A percentile compares a stretch with the other conserved stretches of the same genome.
These are phyloP conservation scores for Nemania sp. DNA, from an alignment of 2,329 filamentous ascomycete genomes.

Conservation along the genomic window DNA sequence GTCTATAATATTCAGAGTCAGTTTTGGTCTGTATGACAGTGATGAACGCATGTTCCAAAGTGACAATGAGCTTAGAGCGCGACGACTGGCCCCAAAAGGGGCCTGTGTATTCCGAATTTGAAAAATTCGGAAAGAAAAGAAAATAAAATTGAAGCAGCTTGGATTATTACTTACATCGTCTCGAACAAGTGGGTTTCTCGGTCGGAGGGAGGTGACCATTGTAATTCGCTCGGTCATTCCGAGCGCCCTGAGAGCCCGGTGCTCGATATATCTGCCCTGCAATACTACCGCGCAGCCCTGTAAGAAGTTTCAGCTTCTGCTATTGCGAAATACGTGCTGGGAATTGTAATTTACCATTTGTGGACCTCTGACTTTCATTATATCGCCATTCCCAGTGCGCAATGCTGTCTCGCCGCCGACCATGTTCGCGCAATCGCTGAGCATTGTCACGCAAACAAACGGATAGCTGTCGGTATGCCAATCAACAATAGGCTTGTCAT, in stretches of 20 bases:
- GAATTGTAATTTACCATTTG: conserved; percentile 53
- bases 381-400: conserved; percentile 54
- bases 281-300: conserved; percentile 66
- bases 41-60: too few relatives aligned
- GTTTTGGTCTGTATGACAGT: too few relatives aligned
- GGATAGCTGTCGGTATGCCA: conserved; percentile 70
- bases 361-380: conserved; percentile 62
- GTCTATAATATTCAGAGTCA: too few relatives aligned
- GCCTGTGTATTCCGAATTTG: too few relatives aligned
- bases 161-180: too few relatives aligned
- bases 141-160: too few relatives aligned
- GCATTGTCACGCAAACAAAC: conserved; percentile 71
- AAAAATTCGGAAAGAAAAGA: too few relatives aligned
- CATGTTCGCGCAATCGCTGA: conserved; percentile 65
- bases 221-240: conserved; percentile 64
- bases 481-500: conserved; percentile 58
- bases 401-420: conserved; percentile 66
- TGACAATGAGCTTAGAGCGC: too few relatives aligned
- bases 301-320: neutral
- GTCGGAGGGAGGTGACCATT: conserved; percentile 68
- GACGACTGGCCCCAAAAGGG: too few relatives aligned
- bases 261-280: conserved; percentile 68
- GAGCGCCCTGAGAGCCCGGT: conserved; percentile 62
- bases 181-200: conserved; percentile 54
- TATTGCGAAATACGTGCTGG: neutral